Evolutionary conservation across 2,329 filamentous ascomycete species (phyloP), one percentile per base, ranked within the genome.

Genomic region (Dothideomycetidae sp.): DNA sequence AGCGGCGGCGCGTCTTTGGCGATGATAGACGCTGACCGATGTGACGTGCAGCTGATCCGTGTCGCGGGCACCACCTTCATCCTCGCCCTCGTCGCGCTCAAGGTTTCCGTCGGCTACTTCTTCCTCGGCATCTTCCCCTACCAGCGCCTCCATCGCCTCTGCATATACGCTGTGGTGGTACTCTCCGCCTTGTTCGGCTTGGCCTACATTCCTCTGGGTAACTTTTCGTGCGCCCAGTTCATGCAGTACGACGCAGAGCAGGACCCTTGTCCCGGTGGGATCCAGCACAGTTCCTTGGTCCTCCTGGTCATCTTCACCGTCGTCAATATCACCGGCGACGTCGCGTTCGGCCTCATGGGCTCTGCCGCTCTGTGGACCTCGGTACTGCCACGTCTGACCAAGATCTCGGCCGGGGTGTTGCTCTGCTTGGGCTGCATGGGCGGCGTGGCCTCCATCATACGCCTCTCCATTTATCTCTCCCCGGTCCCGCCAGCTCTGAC

Each of bases 61-160:
- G 53, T 62, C 2, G 72, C 76, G 52, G 64, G 68, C 16, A 56
- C 69, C 41, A 80, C 81, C 21, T 90, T 90, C 56, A 73, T 90
- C 29, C 68, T 84, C 45, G 78, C 77, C 53, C 79, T 88, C 51
- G 81, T 80, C 44, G 73, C 88, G 49, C 86, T 88, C 64, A 83
- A 77, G 59, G 88, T 90, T 51, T 79, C 80, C 38, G 88, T 90
- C 62, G 77, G 90, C 47, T 82, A 90, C 51, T 90, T 90, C 61
- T 71, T 90, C 44, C 15, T 37, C 2, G 12, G 29, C 11, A 37
- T 37, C 13, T 19, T 37, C 10, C 16, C 12, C 13, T 19, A 37
- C 15, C 36, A 18, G 10, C 12, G 13, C 28, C 9, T 32, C n/a
- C 18, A 31, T 11, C 9, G 5, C 3, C n/a, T 16, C 11, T 12